Percentiles rank a stretch among this genome's conserved stretches.
phyloP scores from a whole-genome alignment of 2,329 filamentous ascomycete species.

The Ophiostoma tasmaniense region DNA sequence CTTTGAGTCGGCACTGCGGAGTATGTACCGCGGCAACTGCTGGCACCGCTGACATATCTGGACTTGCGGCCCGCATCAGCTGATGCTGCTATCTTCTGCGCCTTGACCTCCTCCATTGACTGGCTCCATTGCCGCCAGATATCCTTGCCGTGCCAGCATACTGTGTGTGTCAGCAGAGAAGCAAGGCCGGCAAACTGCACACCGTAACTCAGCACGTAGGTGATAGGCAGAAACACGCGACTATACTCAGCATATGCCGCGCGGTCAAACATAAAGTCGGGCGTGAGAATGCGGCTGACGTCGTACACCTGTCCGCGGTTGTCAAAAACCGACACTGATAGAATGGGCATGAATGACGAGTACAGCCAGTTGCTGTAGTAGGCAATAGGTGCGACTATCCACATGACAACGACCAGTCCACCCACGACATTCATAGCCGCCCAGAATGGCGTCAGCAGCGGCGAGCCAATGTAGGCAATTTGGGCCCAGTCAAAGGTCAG shows the following conservation, averaged over 20 bases:
- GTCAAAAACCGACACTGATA: constrained; percentile 78
- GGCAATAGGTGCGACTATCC: constrained; percentile 69
- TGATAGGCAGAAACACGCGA: constrained; percentile 75
- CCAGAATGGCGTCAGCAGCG: constrained; percentile 77
- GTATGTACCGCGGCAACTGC: constrained; percentile 6
- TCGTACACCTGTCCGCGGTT: constrained; percentile 74
- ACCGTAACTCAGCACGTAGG: constrained; percentile 78
- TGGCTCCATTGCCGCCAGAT: constrained; percentile 69
- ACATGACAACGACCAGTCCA: constrained; percentile 74
- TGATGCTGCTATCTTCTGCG: background rate
- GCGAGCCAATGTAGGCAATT: constrained; percentile 79
- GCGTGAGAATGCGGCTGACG: constrained; percentile 68
- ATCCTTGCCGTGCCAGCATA: constrained; percentile 76
- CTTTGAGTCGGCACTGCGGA: constrained; percentile 7
- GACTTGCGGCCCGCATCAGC: background rate
- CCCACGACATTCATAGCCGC: constrained; percentile 76
- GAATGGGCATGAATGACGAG: constrained; percentile 77
- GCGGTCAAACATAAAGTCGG: constrained; percentile 69
- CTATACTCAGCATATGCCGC: constrained; percentile 74
- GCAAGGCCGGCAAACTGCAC: constrained; percentile 78
- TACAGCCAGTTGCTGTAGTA: constrained; percentile 76
- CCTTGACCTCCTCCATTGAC: constrained; percentile 52
- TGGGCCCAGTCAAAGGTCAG: constrained; percentile 90
- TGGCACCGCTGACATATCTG: background rate
- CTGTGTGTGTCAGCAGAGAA: constrained; percentile 70